These are phyloP conservation scores for Blastomyces parvus DNA, from an alignment of 2,329 filamentous ascomycete genomes.

Conservation along the genomic window DNA sequence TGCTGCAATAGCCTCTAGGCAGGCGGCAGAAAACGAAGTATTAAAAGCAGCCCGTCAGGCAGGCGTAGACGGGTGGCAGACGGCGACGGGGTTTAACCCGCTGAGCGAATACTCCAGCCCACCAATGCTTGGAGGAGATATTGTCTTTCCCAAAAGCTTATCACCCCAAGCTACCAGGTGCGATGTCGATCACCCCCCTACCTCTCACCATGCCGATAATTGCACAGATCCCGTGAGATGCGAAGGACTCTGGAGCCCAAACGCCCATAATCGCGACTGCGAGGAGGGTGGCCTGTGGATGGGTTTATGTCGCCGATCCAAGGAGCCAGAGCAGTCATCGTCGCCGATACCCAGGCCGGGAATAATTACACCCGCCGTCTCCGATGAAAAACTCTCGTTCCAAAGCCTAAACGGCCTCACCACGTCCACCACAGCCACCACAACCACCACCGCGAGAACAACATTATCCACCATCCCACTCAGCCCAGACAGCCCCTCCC, in stretches of 20 bases:
- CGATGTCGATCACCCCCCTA: conserved; percentile 59
- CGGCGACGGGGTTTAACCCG: conserved; percentile 22
- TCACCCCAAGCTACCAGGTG: conserved; percentile 80
- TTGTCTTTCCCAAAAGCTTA: conserved; percentile 68
- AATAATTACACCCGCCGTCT: conserved; percentile 22
- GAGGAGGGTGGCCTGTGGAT: conserved; percentile 43
- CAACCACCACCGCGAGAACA: background rate
- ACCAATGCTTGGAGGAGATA: conserved; percentile 77
- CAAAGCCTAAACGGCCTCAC: conserved; percentile 3
- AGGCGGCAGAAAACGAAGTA: conserved; percentile 13
- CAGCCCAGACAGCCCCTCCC: conserved; percentile 1
- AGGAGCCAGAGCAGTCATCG: conserved; percentile 10
- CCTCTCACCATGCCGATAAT: conserved; percentile 43
- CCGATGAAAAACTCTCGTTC: conserved; percentile 4
- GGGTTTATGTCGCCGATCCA: conserved; percentile 29
- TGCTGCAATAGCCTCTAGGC: conserved; percentile 22
- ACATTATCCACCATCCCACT: background rate
- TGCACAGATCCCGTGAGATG: conserved; percentile 39
- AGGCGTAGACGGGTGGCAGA: conserved; percentile 16
- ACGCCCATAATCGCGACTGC: conserved; percentile 43
- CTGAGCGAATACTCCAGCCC: conserved; percentile 56
- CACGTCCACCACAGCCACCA: background rate
- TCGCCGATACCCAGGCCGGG: conserved; percentile 15
- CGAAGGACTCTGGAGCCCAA: conserved; percentile 67
- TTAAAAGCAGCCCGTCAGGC: conserved; percentile 6